These are phyloP conservation scores for Aspergillus viridinutans DNA, from an alignment of 2,329 filamentous ascomycete species.

Conservation along the genomic window DNA sequence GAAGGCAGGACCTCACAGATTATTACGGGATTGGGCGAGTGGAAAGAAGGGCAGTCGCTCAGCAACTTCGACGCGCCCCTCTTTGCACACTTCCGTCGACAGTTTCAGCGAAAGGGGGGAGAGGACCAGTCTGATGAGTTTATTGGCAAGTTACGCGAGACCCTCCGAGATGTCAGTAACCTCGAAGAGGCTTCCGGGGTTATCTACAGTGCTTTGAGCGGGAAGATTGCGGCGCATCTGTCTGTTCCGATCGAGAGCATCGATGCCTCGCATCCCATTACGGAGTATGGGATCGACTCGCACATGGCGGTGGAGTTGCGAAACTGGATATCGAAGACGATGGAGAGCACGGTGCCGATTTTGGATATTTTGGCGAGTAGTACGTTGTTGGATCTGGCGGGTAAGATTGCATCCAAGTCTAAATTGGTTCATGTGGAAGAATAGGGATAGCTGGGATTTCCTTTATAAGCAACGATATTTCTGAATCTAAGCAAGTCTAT, in stretches of 20 bases:
- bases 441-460: not conserved
- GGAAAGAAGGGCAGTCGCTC: slow-evolving; percentile 17
- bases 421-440: slow-evolving; percentile 17
- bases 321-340: slow-evolving; percentile 39
- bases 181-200: slow-evolving; percentile 16
- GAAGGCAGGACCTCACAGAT: slow-evolving; percentile 9
- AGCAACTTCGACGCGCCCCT: slow-evolving; percentile 20
- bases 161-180: slow-evolving; percentile 5
- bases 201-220: slow-evolving; percentile 12
- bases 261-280: slow-evolving; percentile 21
- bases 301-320: slow-evolving; percentile 45
- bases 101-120: not conserved
- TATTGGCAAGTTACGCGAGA: slow-evolving; percentile 7
- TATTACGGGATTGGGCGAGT: slow-evolving; percentile 21
- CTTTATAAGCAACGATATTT: not conserved
- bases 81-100: slow-evolving; percentile 20
- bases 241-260: slow-evolving; percentile 18
- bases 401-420: slow-evolving; percentile 15
- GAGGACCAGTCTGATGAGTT: not conserved
- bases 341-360: slow-evolving; percentile 25
- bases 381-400: slow-evolving; percentile 20
- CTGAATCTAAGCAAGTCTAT: not conserved
- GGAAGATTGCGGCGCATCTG: slow-evolving; percentile 17
- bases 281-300: slow-evolving; percentile 40
- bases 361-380: slow-evolving; percentile 25